Evolutionary conservation across 106 monocot genomes (phyloP).

Genomic region (Hemerocallis citrina): DNA sequence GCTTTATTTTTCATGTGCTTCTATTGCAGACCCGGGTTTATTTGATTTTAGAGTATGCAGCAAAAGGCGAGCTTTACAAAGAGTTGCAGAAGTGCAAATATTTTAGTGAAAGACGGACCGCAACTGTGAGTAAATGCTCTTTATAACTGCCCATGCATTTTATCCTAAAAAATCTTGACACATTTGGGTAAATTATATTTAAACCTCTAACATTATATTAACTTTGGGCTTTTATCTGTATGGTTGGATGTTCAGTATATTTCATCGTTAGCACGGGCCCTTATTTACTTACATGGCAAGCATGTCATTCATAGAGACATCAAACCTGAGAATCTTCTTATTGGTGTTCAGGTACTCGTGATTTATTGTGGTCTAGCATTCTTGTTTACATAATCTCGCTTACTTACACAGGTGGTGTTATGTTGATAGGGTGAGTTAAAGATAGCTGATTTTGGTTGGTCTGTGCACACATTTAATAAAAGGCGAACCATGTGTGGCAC

Average conservation of each 20-base stretch:
- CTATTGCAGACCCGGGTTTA: conserved; percentile 80
- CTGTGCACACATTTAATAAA: conserved; percentile 91
- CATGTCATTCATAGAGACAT: conserved; percentile 99
- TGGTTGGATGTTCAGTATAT: conserved; percentile 51
- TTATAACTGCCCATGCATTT: background rate
- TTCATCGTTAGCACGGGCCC: conserved; percentile 70
- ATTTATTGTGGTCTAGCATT: background rate
- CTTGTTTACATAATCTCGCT: background rate
- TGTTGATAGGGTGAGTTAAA: conserved; percentile 70
- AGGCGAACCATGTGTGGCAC: conserved; percentile 96
- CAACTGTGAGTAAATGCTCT: conserved; percentile 53
- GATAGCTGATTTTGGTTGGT: conserved; percentile 99
- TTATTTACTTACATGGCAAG: conserved; percentile 94
- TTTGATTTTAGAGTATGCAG: conserved; percentile 89
- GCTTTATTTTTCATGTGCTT: background rate
- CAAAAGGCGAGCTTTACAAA: conserved; percentile 96
- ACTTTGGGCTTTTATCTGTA: background rate
- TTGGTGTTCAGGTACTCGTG: conserved; percentile 67
- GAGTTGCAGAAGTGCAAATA: conserved; percentile 91
- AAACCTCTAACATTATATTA: background rate
- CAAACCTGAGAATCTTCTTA: conserved; percentile 92
- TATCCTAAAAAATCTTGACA: background rate
- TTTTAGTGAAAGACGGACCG: conserved; percentile 89
- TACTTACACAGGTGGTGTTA: background rate
- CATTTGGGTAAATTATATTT: background rate